A percentile compares a stretch with the other conserved stretches of the same genome.
Conservation (phyloP, 2,329 filamentous ascomycete species). For the Diaporthe batatas region DNA sequence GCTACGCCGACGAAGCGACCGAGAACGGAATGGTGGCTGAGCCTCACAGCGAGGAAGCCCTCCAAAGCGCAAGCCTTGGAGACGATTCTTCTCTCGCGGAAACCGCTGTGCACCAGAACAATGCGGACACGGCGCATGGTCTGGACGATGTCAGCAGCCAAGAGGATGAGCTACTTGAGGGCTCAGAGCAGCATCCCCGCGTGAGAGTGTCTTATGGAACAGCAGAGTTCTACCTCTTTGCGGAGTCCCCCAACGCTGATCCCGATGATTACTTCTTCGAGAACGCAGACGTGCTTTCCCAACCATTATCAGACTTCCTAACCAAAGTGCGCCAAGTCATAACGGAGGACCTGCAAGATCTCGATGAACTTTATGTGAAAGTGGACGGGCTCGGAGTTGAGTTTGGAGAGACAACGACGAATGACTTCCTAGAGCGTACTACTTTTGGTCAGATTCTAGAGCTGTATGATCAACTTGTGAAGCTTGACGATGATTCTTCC, state of each 20-base stretch:
- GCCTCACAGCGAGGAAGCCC: not conserved
- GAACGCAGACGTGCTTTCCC: slow-evolving; percentile 56
- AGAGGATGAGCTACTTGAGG: slow-evolving; percentile 39
- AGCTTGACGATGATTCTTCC: slow-evolving; percentile 37
- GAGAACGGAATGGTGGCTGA: not conserved
- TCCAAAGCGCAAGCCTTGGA: not conserved
- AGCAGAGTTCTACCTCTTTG: slow-evolving; percentile 52
- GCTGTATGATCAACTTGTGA: slow-evolving; percentile 37
- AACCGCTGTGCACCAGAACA: not conserved
- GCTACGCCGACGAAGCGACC: not conserved
- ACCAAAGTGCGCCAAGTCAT: slow-evolving; percentile 61
- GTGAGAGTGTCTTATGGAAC: slow-evolving; percentile 51
- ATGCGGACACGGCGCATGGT: not conserved
- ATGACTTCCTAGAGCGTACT: slow-evolving; percentile 38
- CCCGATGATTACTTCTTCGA: slow-evolving; percentile 61
- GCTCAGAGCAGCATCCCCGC: slow-evolving; percentile 44
- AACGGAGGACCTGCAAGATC: slow-evolving; percentile 57
- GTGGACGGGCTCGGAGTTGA: slow-evolving; percentile 66
- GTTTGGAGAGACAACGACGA: slow-evolving; percentile 57
- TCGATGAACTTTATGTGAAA: slow-evolving; percentile 65
- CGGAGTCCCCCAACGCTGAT: slow-evolving; percentile 53
- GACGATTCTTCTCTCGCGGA: not conserved
- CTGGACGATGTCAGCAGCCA: slow-evolving; percentile 34
- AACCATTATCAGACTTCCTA: slow-evolving; percentile 60
- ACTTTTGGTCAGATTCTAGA: slow-evolving; percentile 41